Evolutionary conservation across 305 asterid genomes (phyloP), one percentile per base, ranked within the genome.

Genomic region (Solanum hybrid): DNA sequence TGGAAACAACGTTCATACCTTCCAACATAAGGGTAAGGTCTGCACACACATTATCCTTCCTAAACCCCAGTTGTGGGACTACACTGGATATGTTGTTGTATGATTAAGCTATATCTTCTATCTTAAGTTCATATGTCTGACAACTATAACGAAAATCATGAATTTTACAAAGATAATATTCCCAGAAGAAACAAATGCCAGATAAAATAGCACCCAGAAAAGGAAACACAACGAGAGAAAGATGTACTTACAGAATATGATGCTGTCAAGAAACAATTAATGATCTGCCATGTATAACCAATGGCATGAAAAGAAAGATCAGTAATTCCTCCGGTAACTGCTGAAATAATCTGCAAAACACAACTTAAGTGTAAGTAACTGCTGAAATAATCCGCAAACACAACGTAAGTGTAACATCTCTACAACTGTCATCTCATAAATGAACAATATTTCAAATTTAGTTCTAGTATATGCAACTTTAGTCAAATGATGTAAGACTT

Each of bases 291-390:
- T 37, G 94, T 90, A 92, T 97, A 97, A 89, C 99, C 99, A 90
- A 92, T 31, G 82, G 96, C 98, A 92, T 95, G 91, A 90, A 97
- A 97, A 79, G 98, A 94, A 89, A 97, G 94, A 93, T 97, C 98
- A 8, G 99, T 97, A 89, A 96, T 91, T 82, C 99, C 99, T 88
- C 99, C 99, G 24, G 97, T 95, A 89, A 95, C 95, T 92, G 99
- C 98, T 89, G 98, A 96, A 93, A 96, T 94, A 88, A 97, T 95
- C 99, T 97, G 97, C 95, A 94, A 6, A 45, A 90, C 76, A 83
- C 39, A 91, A 73, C 34, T 70, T 5, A 85, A 61, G 33, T 20
- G 72, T 61, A 20, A 61, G 97, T 95, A 89, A 95, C 94, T 92
- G 98, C 98, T 89, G 98, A 96, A 92, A 94, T 93, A 88, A 97